A percentile compares a stretch with the other conserved stretches of the same genome.
Evolutionary conservation across 176 grass and related monocot species (phyloP).

Genomic region (sorghum (Sorghum bicolor)): Sorghum_bicolor_NCBIv3 NC_012875.2:45657001-45657500

Average conservation of each 20-base stretch:
- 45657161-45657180: constrained; percentile 84
- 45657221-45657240: constrained; percentile 82
- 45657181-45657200: constrained; percentile 96
- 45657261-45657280: constrained; percentile 89
- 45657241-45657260: constrained; percentile 87
- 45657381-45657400: constrained; percentile 89
- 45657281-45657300: constrained; percentile 89
- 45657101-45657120: not conserved
- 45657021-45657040: not conserved
- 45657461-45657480: constrained; percentile 92
- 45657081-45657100: not conserved
- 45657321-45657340: not conserved
- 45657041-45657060: not conserved
- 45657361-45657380: constrained; percentile 39
- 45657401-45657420: constrained; percentile 95
- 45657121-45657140: not conserved
- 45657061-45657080: not conserved
- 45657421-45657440: constrained; percentile 96
- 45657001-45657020: not conserved
- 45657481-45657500: constrained; percentile 89
- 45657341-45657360: not conserved
- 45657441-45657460: constrained; percentile 97
- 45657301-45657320: not conserved
- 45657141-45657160: constrained; percentile 32
- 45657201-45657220: constrained; percentile 61